Conservation (phyloP, 1,139 yeast species). For the Debaryomyces sp. region DNA sequence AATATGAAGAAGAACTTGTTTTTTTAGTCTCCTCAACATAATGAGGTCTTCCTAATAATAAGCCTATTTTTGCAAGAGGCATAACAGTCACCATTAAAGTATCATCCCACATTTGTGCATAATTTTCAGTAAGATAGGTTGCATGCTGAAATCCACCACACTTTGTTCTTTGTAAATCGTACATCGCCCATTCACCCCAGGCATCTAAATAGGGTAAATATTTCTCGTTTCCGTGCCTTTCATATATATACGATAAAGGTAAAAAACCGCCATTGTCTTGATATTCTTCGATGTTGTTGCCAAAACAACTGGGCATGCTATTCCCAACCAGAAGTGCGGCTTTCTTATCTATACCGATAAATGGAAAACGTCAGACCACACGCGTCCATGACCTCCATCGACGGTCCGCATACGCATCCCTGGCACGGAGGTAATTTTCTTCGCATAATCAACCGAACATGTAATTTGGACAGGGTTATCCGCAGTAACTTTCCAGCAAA, state of each 20-base stretch:
- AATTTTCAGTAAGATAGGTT: slow-evolving; percentile 30
- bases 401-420: too few species aligned
- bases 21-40: slow-evolving; percentile 35
- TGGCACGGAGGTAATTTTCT: too few species aligned
- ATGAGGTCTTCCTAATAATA: slow-evolving; percentile 21
- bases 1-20: slow-evolving; percentile 33
- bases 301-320: too few species aligned
- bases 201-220: slow-evolving; percentile 31
- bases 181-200: slow-evolving; percentile 39
- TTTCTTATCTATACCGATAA: too few species aligned
- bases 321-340: too few species aligned
- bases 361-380: too few species aligned
- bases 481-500: too few species aligned
- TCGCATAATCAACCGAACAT: too few species aligned
- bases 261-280: slow-evolving; percentile 38
- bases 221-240: slow-evolving; percentile 20
- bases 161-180: slow-evolving; percentile 29
- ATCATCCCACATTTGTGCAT: slow-evolving; percentile 38
- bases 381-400: too few species aligned
- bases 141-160: slow-evolving; percentile 39
- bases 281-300: slow-evolving; percentile 31
- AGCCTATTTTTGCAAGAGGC: slow-evolving; percentile 36
- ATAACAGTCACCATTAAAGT: slow-evolving; percentile 39
- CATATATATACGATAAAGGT: slow-evolving; percentile 30
- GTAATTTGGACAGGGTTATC: too few species aligned